A percentile compares a stretch with the other conserved stretches of the same genome.
phyloP scores from a whole-genome alignment of 2,329 filamentous ascomycete genomes.

The Aspergillus nomiae region DNA sequence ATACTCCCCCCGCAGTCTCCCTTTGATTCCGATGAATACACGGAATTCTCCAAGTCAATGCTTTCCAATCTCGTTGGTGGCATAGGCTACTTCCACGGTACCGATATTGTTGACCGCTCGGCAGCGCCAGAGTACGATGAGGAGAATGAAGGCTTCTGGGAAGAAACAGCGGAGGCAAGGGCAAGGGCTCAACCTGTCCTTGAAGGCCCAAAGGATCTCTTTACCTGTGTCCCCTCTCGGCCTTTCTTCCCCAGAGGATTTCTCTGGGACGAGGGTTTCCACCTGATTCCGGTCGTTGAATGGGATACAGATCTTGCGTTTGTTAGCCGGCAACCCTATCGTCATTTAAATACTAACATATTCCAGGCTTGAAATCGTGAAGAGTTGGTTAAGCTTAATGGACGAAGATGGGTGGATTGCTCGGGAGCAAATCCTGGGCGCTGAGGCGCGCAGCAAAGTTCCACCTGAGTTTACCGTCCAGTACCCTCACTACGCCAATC shows the following conservation, averaged over 20 bases:
- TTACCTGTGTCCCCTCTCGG: slow-evolving; percentile 85
- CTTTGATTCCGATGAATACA: slow-evolving; percentile 72
- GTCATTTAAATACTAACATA: slow-evolving; percentile 21
- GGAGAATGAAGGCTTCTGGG: slow-evolving; percentile 93
- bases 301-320: slow-evolving; percentile 88
- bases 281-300: slow-evolving; percentile 84
- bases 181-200: slow-evolving; percentile 66
- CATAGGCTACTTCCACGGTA: slow-evolving; percentile 91
- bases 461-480: slow-evolving; percentile 90
- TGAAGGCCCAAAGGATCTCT: slow-evolving; percentile 85
- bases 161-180: slow-evolving; percentile 80
- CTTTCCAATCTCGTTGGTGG: slow-evolving; percentile 93
- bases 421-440: slow-evolving; percentile 89
- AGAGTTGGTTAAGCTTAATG: slow-evolving; percentile 95
- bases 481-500: slow-evolving; percentile 97
- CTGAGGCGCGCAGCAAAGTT: slow-evolving; percentile 92
- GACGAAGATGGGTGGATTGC: slow-evolving; percentile 98
- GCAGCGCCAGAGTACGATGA: slow-evolving; percentile 93
- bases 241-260: slow-evolving; percentile 97
- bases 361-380: slow-evolving; percentile 72
- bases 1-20: slow-evolving; percentile 74
- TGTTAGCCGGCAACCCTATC: slow-evolving; percentile 18
- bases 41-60: slow-evolving; percentile 81
- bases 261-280: slow-evolving; percentile 97
- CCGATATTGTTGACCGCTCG: slow-evolving; percentile 85